Evolutionary conservation across 106 monocot genomes (phyloP), one percentile per base, ranked within the genome.

Genomic region (Amphibolis antarctica): DNA sequence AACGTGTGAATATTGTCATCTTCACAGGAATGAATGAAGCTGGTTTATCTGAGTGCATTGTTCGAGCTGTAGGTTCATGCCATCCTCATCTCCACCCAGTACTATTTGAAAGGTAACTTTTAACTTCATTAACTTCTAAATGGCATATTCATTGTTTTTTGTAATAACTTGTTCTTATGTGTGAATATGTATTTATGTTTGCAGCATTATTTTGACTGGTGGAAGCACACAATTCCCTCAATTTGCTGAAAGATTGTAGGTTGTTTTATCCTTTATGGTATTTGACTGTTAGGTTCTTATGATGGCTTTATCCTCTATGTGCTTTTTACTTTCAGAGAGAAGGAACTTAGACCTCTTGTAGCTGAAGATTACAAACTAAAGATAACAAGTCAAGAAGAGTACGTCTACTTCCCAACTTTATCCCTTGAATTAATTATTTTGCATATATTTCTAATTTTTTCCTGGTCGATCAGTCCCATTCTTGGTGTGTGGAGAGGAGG

Each of bases 401-500:
- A 81, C 36, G 11, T 14, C 23, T 10, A 21, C 13, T 29, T 1
- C 47, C 10, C 22, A 10, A 10, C 12, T 27, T 7, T n/a, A 13
- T 49, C 9, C 48, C 1, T 49, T 49, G 48, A n/a, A 12, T n/a
- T 36, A 7, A 36, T 36, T 36, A 36, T 36, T 36, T 49, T 62
- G 19, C 17, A n/a, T 54, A 25, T 45, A 51, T 6, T 13, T 36
- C 26, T 43, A 14, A 20, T 44, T 49, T 22, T 28, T 36, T 61
- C 59, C 1, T 71, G 10, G 53, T 10, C 63, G 9, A 20, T 12
- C 75, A 86, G 91, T 49, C 83, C 90, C n/a, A 86, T 90, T 76
- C 65, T 82, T 29, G 94, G 89, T 31, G 89, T 82, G 22, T 96
- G 94, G 94, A 84, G 89, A 71, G 94, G 94, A 52, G 94, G 94